These are phyloP conservation scores for Limonium bicolor DNA, from an alignment of 148 eudicot genomes.

Conservation along the genomic window DNA sequence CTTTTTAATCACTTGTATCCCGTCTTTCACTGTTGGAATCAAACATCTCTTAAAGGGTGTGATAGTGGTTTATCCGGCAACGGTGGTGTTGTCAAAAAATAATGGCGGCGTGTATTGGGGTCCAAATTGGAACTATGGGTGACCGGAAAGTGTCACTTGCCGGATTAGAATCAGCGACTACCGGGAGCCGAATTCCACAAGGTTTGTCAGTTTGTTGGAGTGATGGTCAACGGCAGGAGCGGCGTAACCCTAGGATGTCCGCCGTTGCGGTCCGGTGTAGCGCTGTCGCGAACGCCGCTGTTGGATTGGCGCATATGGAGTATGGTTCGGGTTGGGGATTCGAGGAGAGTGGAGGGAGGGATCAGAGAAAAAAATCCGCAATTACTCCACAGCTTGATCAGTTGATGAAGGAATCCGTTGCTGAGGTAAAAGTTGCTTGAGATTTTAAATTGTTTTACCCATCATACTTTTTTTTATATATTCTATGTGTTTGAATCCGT, in stretches of 20 bases:
- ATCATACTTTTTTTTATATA: no score
- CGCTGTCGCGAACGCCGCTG: not conserved
- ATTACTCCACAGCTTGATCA: slow-evolving; percentile 2
- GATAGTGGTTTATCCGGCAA: not conserved
- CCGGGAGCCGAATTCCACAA: not conserved
- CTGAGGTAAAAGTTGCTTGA: no score
- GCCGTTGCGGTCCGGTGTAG: not conserved
- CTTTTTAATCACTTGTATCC: not conserved
- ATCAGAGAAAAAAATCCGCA: not conserved
- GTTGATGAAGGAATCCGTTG: slow-evolving; percentile 3
- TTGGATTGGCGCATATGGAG: not conserved
- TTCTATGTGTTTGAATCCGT: no score
- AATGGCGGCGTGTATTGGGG: slow-evolving; percentile 3
- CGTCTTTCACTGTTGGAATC: not conserved
- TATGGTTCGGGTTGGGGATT: no score
- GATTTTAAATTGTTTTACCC: no score
- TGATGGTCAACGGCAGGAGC: not conserved
- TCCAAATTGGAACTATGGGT: slow-evolving; percentile 1
- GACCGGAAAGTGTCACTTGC: slow-evolving; percentile 1
- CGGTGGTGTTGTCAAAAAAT: not conserved
- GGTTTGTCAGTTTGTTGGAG: not conserved
- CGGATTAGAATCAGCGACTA: not conserved
- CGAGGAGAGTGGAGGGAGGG: slow-evolving; percentile 1
- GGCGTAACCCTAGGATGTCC: not conserved
- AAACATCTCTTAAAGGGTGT: not conserved